A percentile compares a stretch with the other conserved stretches of the same genome.
Conservation (phyloP, 2,329 filamentous ascomycete genomes). For the Ascochyta pisi region DNA sequence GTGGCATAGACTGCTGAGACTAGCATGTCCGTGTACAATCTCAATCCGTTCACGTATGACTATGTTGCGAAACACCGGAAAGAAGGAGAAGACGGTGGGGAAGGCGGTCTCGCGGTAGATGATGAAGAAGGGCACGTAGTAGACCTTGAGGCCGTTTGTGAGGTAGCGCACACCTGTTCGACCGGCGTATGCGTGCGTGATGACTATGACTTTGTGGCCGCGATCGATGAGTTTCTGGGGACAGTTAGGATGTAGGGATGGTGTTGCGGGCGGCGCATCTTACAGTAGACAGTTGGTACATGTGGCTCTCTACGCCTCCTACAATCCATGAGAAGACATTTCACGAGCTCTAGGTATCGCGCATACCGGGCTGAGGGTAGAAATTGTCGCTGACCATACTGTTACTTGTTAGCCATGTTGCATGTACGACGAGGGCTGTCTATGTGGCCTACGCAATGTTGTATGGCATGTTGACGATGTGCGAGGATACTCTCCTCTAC, state of each 20-base stretch:
- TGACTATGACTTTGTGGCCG: constrained; percentile 96
- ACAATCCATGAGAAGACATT: constrained; percentile 26
- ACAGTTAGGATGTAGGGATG: constrained; percentile 15
- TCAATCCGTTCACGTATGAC: constrained; percentile 92
- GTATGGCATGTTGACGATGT: constrained; percentile 64
- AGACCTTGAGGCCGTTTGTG: constrained; percentile 97
- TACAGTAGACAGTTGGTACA: constrained; percentile 90
- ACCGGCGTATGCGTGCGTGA: constrained; percentile 92
- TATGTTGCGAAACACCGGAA: constrained; percentile 96
- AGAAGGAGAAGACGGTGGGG: constrained; percentile 97
- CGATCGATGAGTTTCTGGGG: constrained; percentile 88
- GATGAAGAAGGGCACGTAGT: constrained; percentile 94
- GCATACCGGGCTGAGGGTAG: constrained; percentile 84
- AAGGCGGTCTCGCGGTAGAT: constrained; percentile 94
- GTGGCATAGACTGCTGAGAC: constrained; percentile 89
- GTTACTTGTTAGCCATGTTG: constrained; percentile 19
- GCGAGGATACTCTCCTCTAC: constrained; percentile 32
- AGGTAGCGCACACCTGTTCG: constrained; percentile 92
- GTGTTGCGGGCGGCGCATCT: constrained; percentile 19
- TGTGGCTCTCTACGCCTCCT: constrained; percentile 95
- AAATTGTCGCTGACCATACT: constrained; percentile 99
- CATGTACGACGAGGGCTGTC: not conserved
- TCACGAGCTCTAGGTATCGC: not conserved
- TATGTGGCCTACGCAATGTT: constrained; percentile 68
- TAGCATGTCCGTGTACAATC: constrained; percentile 97